Base-by-base conservation (phyloP, 495 filamentous ascomycete species). In the Aspergillus diversus region DNA sequence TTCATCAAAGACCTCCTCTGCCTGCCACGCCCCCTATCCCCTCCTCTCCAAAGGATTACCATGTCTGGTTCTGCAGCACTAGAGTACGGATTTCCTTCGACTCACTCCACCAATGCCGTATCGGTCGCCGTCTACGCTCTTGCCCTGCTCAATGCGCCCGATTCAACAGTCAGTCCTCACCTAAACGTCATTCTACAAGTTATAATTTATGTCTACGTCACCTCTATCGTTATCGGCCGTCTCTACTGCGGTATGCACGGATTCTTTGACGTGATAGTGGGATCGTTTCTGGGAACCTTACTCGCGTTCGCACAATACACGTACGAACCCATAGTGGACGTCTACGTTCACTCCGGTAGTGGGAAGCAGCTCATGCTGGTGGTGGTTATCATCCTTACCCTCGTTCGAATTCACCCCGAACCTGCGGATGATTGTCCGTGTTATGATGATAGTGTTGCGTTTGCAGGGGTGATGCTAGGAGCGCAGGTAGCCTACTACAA, bases 191-290 rank as follows among this genome's bases (percentile, higher is more conserved):
- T 83, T 5, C 77, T 92, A 37, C 87, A 95, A 69, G 71, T 65
- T 4, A 70, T 90, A 7, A 86, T 87, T 11, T 96, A 93, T 73
- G 84, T 89, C 56, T 99, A 98, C 69, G 92, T 90, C 11, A 72
- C 86, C n/a, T 97, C 93, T 27, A 97, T 99, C 65, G 81, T 97
- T 32, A 68, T 98, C 57, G 95, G 95, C 21, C 86, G 95, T 50
- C 77, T 99, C 27, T 98, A 98, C 77, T 98, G 95, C 71, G 95
- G 95, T 55, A 99, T 99, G 95, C 95, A 99, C 77, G 95, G 95
- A 39, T 95, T 99, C 76, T 79, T 97, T 46, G 95, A 99, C 73
- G 91, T 96, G 12, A 75, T 92, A 13, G 71, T 93, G 64, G 95
- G 95, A 3, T 90, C 86, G 55, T 63, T 85, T 17, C 81, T 98